phyloP scores from a whole-genome alignment of 1,139 yeast genomes.

The Kazachstania sp. region DNA sequence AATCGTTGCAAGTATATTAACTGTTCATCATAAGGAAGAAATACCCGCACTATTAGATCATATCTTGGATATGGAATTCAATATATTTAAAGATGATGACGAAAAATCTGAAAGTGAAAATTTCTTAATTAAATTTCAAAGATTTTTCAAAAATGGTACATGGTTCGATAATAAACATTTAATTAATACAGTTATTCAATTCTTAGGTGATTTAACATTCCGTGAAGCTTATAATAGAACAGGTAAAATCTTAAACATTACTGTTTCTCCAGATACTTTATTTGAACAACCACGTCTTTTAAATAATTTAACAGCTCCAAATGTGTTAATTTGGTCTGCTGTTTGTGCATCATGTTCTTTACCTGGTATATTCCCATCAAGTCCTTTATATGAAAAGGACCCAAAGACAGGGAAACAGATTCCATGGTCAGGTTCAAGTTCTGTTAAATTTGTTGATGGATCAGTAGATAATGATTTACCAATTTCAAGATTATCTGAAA shows the following conservation, averaged over 20 bases:
- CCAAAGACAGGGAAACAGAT: slow-evolving; percentile 49
- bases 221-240: slow-evolving; percentile 90
- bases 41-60: slow-evolving; percentile 46
- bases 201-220: slow-evolving; percentile 85
- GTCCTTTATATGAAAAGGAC: slow-evolving; percentile 76
- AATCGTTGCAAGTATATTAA: slow-evolving; percentile 78
- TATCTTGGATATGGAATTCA: slow-evolving; percentile 51
- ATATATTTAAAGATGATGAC: slow-evolving; percentile 57
- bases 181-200: slow-evolving; percentile 61
- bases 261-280: slow-evolving; percentile 78
- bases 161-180: slow-evolving; percentile 75
- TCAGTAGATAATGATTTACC: slow-evolving; percentile 94
- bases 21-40: slow-evolving; percentile 75
- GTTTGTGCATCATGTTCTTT: slow-evolving; percentile 95
- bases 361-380: slow-evolving; percentile 84
- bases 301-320: slow-evolving; percentile 89
- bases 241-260: slow-evolving; percentile 74
- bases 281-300: slow-evolving; percentile 77
- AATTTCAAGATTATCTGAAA: slow-evolving; percentile 77
- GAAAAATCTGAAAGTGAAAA: slow-evolving; percentile 38
- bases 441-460: slow-evolving; percentile 85
- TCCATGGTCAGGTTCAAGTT: slow-evolving; percentile 67
- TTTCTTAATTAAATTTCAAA: slow-evolving; percentile 42
- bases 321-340: slow-evolving; percentile 91
- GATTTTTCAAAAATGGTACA: slow-evolving; percentile 52